Conservation (phyloP, 2,329 filamentous ascomycete species). For the Falciphora oryzae region DNA sequence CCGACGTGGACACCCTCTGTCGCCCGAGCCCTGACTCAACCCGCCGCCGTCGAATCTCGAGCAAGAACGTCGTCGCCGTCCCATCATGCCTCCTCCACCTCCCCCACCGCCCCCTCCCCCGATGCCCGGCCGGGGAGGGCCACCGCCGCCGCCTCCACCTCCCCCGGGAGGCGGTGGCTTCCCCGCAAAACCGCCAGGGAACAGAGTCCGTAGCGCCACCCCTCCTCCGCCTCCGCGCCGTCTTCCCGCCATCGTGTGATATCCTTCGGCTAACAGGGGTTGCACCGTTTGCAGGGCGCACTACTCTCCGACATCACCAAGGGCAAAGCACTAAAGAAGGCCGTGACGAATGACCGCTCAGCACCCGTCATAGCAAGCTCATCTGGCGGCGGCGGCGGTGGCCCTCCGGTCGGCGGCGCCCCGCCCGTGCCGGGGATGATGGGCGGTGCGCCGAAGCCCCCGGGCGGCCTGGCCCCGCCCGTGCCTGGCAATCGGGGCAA, state of each 20-base stretch:
- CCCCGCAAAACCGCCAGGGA: slow-evolving; percentile 52
- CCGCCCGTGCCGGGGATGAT: slow-evolving; percentile 64
- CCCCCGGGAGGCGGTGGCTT: slow-evolving; percentile 48
- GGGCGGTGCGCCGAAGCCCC: slow-evolving; percentile 46
- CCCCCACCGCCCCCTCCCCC: slow-evolving; percentile 68
- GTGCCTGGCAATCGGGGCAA: slow-evolving; percentile 64
- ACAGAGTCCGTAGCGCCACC: slow-evolving; percentile 50
- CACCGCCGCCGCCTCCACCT: slow-evolving; percentile 61
- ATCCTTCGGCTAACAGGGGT: slow-evolving; percentile 17
- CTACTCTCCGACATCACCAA: slow-evolving; percentile 84
- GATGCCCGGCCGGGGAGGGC: slow-evolving; percentile 45
- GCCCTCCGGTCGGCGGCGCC: slow-evolving; percentile 29
- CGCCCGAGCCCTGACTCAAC: slow-evolving; percentile 2
- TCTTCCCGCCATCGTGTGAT: too few species aligned
- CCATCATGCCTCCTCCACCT: slow-evolving; percentile 15
- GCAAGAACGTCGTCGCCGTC: too few species aligned
- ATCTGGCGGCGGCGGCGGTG: slow-evolving; percentile 28
- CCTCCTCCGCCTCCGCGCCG: neutral
- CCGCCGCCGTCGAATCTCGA: neutral
- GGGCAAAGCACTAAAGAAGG: slow-evolving; percentile 73
- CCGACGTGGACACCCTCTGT: too few species aligned
- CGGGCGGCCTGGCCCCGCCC: slow-evolving; percentile 65
- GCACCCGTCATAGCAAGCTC: slow-evolving; percentile 62
- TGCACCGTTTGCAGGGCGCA: slow-evolving; percentile 56
- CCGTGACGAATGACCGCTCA: slow-evolving; percentile 87